These are phyloP conservation scores for Aspergillus sp. DNA, from an alignment of 2,329 filamentous ascomycete genomes.

Conservation along the genomic window DNA sequence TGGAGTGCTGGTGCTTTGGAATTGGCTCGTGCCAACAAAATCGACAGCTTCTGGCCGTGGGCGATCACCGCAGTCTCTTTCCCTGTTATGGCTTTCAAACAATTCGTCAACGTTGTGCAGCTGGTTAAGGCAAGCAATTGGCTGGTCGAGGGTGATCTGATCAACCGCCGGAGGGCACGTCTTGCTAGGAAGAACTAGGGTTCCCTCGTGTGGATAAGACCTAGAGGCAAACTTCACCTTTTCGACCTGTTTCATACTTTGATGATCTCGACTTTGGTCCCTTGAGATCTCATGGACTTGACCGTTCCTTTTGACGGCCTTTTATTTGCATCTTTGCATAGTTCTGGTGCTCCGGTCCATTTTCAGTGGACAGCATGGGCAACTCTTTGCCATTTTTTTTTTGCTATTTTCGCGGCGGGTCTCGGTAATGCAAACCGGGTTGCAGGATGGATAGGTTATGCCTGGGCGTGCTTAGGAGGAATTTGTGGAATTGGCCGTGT, in stretches of 20 bases:
- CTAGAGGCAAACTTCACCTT: not conserved
- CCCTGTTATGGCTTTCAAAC: constrained; percentile 89
- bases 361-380: constrained; percentile 20
- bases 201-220: not conserved
- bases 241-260: not conserved
- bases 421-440: constrained; percentile 5
- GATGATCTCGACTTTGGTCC: not conserved
- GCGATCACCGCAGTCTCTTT: constrained; percentile 78
- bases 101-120: constrained; percentile 92
- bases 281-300: not conserved
- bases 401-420: constrained; percentile 22
- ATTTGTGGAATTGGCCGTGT: constrained; percentile 20
- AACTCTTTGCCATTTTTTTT: constrained; percentile 18
- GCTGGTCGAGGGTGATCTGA: constrained; percentile 88
- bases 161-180: constrained; percentile 59
- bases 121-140: constrained; percentile 90
- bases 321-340: constrained; percentile 28
- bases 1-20: constrained; percentile 93
- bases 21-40: constrained; percentile 91
- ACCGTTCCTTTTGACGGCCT: constrained; percentile 4
- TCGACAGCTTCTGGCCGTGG: constrained; percentile 77
- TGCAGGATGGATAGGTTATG: constrained; percentile 16
- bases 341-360: constrained; percentile 37
- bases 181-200: constrained; percentile 32
- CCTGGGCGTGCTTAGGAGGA: constrained; percentile 20